These are phyloP conservation scores for Cyberlindnera subsufficiens DNA, from an alignment of 805 yeast genomes.

Conservation along the genomic window DNA sequence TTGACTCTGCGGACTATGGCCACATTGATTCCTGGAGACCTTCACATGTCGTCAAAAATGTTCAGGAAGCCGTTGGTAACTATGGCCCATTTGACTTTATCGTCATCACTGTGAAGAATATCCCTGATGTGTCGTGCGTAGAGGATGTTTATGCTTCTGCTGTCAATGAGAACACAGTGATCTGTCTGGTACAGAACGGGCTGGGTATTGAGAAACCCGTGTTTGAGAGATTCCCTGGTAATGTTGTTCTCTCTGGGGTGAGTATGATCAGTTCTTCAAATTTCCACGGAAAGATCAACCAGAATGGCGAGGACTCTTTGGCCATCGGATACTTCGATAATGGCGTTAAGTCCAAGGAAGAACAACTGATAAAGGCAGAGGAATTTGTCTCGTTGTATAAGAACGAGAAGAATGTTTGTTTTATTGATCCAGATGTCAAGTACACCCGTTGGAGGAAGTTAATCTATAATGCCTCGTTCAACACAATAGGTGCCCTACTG, in stretches of 20 bases:
- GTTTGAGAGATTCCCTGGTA: constrained; percentile 42
- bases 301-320: constrained; percentile 38
- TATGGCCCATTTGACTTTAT: constrained; percentile 44
- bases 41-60: constrained; percentile 29
- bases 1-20: constrained; percentile 58
- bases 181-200: constrained; percentile 59
- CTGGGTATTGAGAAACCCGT: constrained; percentile 53
- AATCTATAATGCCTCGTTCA: constrained; percentile 63
- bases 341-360: constrained; percentile 22
- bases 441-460: constrained; percentile 60
- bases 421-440: constrained; percentile 39
- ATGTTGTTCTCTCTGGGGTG: constrained; percentile 53
- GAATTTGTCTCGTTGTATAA: constrained; percentile 42
- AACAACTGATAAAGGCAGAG: constrained; percentile 29
- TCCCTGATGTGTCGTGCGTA: constrained; percentile 54
- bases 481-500: constrained; percentile 56
- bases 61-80: constrained; percentile 23
- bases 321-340: constrained; percentile 45
- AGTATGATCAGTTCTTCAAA: constrained; percentile 54
- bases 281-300: constrained; percentile 37
- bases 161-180: constrained; percentile 38
- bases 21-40: constrained; percentile 45
- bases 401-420: constrained; percentile 35
- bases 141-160: constrained; percentile 48
- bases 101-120: constrained; percentile 56